Evolutionary conservation across 2,329 filamentous ascomycete species (phyloP).

Genomic region (Epichloe gansuensis): DNA sequence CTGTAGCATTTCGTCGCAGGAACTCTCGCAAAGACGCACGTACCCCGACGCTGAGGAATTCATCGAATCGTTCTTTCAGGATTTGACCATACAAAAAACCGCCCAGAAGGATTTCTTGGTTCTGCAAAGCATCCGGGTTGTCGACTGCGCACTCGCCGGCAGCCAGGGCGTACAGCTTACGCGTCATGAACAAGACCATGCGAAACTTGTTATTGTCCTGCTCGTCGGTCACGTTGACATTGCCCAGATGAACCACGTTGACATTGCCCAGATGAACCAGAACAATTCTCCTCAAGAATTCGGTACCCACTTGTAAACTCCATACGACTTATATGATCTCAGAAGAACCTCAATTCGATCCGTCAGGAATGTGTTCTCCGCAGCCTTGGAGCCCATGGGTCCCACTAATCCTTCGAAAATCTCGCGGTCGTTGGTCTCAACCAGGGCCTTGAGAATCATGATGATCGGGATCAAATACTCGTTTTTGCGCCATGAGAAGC

Average conservation of each 20-base stretch:
- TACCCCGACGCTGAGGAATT: conserved; percentile 55
- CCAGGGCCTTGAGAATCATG: conserved; percentile 91
- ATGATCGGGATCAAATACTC: conserved; percentile 92
- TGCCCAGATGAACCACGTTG: conserved; percentile 83
- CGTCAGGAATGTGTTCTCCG: conserved; percentile 83
- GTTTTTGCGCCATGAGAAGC: conserved; percentile 96
- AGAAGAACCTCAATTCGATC: conserved; percentile 87
- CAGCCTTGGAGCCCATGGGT: conserved; percentile 58
- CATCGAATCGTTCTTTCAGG: conserved; percentile 86
- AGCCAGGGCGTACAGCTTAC: conserved; percentile 87
- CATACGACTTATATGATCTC: conserved; percentile 86
- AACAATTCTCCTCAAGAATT: conserved; percentile 82
- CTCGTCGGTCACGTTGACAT: conserved; percentile 67
- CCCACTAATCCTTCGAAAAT: conserved; percentile 93
- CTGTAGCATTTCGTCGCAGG: conserved; percentile 42
- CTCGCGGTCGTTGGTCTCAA: conserved; percentile 92
- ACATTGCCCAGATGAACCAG: conserved; percentile 83
- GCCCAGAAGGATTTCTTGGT: conserved; percentile 87
- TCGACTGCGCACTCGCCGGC: conserved; percentile 87
- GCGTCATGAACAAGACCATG: conserved; percentile 87
- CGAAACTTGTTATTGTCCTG: conserved; percentile 90
- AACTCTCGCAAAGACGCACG: conserved; percentile 44
- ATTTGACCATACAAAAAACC: conserved; percentile 94
- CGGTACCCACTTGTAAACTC: conserved; percentile 75
- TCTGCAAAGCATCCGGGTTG: conserved; percentile 93